Evolutionary conservation across 352 stramenopile genomes (phyloP), one percentile per base, ranked within the genome.

Genomic region (Phytophthora litchii): DNA sequence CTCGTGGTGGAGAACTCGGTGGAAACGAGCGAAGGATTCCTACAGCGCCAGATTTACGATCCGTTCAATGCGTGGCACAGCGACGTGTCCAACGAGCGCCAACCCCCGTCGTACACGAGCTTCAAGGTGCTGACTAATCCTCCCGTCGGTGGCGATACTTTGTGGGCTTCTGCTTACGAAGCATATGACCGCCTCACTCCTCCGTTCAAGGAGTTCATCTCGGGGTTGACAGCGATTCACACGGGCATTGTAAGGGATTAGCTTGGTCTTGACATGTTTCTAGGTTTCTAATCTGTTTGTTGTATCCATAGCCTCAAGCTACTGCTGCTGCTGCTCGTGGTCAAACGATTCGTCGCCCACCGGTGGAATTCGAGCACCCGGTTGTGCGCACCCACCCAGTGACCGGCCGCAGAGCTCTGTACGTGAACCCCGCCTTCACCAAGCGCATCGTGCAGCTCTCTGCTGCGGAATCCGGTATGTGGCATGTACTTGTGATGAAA

Each of bases 161-260:
- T 83, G 14, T 83, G 70, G 70, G 56, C 68, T 6, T 78, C 70
- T 11, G 60, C 40, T n/a, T 78, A 76, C 46, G 65, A 83, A 31
- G 74, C 74, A 12, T 83, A 80, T 59, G 65, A 81, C 8, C 69
- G 70, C n/a, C 54, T 81, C 8, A 72, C 72, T 14, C 64, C 65
- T 10, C 60, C 52, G 12, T 64, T 81, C 27, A 42, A 70, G 19
- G 59, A 64, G 34, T 67, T 78, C 27, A 42, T 81, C 3, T 66
- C 74, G 19, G 59, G 67, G 0, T 60, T 82, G 31, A 76, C 61
- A 1, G 74, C 74, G 16, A 71, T 80, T 16, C 74, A 83, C 58
- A 80, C 67, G 45, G 67, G 72, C 27, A 75, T 71, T 55, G 55
- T 66, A 53, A 36, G 49, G 25, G 10, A 27, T 12, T 21, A 4